Evolutionary conservation across 2,329 filamentous ascomycete species (phyloP).

Genomic region (Neonectria neomacrospora): DNA sequence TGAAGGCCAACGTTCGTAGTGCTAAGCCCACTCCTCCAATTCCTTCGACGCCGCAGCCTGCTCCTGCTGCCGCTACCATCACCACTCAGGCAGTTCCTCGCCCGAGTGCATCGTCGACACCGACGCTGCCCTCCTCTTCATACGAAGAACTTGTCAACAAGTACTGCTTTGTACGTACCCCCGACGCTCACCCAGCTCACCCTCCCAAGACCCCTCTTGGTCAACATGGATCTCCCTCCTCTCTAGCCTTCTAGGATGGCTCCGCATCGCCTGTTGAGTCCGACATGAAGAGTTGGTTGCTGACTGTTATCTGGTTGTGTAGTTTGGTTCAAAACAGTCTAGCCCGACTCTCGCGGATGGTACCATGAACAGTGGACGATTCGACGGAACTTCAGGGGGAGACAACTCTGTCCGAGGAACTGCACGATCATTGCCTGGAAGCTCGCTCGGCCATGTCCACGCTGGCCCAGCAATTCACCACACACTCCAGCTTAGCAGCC

Average conservation of each 20-base stretch:
- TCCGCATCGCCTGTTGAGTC: conserved; percentile 33
- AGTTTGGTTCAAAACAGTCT: conserved; percentile 72
- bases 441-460: conserved; percentile 47
- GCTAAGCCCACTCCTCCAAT: conserved; percentile 42
- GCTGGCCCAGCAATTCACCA: conserved; percentile 56
- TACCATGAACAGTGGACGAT: conserved; percentile 55
- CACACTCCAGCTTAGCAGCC: conserved; percentile 46
- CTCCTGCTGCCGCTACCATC: conserved; percentile 19
- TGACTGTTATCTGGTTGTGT: conserved; percentile 51
- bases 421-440: conserved; percentile 27
- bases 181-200: conserved; percentile 48
- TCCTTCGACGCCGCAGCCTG: conserved; percentile 35
- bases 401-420: conserved; percentile 18
- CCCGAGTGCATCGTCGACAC: conserved; percentile 61
- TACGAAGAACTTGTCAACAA: conserved; percentile 98
- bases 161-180: conserved; percentile 98
- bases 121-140: conserved; percentile 80
- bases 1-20: conserved; percentile 59
- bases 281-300: conserved; percentile 46
- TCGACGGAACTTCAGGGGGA: conserved; percentile 40
- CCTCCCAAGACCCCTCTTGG: conserved; percentile 35
- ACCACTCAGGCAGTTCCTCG: conserved; percentile 46
- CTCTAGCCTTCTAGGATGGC: conserved; percentile 34
- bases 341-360: conserved; percentile 63
- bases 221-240: conserved; percentile 28